phyloP scores from a whole-genome alignment of 1,139 yeast genomes.

The Saccharomyces hybrid region DNA sequence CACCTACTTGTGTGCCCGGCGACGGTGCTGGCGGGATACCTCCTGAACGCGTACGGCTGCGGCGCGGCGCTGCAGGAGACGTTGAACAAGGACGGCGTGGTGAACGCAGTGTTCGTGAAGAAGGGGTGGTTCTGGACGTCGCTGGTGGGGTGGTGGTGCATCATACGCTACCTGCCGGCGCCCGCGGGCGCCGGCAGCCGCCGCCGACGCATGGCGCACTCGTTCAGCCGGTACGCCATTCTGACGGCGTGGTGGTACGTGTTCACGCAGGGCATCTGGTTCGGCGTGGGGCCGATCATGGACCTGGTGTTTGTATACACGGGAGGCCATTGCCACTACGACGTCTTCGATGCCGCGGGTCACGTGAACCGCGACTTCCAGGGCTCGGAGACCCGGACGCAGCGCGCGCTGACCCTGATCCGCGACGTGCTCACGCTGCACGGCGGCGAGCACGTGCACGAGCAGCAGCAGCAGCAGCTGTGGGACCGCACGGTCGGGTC shows the following conservation, averaged over 20 bases:
- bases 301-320: slow-evolving; percentile 71
- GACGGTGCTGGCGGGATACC: slow-evolving; percentile 29
- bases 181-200: slow-evolving; percentile 3
- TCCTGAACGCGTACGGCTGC: slow-evolving; percentile 11
- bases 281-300: slow-evolving; percentile 57
- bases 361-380: slow-evolving; percentile 19
- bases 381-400: slow-evolving; percentile 12
- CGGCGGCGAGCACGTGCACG: slow-evolving; percentile 4
- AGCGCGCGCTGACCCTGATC: slow-evolving; percentile 10
- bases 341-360: slow-evolving; percentile 20
- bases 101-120: slow-evolving; percentile 73
- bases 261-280: slow-evolving; percentile 26
- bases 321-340: slow-evolving; percentile 64
- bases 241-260: slow-evolving; percentile 29
- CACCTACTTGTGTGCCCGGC: slow-evolving; percentile 23
- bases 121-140: slow-evolving; percentile 94
- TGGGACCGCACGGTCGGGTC: neutral
- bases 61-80: slow-evolving; percentile 7
- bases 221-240: slow-evolving; percentile 14
- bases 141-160: slow-evolving; percentile 32
- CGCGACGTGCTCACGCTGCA: slow-evolving; percentile 11
- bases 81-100: slow-evolving; percentile 33
- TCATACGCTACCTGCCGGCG: slow-evolving; percentile 13
- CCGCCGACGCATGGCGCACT: neutral
- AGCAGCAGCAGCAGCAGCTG: slow-evolving; percentile 4